These are phyloP conservation scores for Tetracladium setigerum DNA, from an alignment of 495 filamentous ascomycete species.

Conservation along the genomic window DNA sequence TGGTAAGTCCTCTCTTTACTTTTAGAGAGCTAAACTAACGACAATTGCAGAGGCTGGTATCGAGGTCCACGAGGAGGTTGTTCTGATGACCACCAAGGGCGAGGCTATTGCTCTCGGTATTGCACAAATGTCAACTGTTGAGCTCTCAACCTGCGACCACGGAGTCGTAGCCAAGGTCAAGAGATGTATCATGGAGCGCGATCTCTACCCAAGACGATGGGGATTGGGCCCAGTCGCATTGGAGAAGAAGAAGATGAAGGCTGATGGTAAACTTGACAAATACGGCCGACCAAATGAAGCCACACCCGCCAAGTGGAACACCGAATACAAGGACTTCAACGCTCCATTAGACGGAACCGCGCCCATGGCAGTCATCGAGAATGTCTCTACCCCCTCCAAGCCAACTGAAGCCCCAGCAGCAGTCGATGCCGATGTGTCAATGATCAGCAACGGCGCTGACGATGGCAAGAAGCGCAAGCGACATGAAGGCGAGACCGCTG, in stretches of 20 bases:
- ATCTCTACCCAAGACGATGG: constrained; percentile 92
- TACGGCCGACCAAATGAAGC: constrained; percentile 84
- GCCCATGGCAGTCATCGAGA: constrained; percentile 32
- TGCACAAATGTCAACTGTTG: constrained; percentile 90
- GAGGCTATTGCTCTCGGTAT: constrained; percentile 95
- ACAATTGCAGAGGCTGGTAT: constrained; percentile 63
- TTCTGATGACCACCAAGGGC: constrained; percentile 96
- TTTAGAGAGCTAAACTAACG: not conserved
- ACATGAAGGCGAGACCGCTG: constrained; percentile 74
- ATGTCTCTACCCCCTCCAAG: constrained; percentile 15
- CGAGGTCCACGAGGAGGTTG: constrained; percentile 84
- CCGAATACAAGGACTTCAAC: constrained; percentile 82
- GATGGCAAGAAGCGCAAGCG: constrained; percentile 74
- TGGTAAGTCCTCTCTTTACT: constrained; percentile 27
- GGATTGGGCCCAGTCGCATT: constrained; percentile 82
- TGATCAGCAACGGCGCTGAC: constrained; percentile 30
- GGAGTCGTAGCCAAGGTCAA: constrained; percentile 97
- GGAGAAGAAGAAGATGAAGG: constrained; percentile 99
- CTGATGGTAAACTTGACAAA: constrained; percentile 96
- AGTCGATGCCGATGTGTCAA: constrained; percentile 29
- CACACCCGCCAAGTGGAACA: constrained; percentile 86
- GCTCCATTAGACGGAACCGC: constrained; percentile 29
- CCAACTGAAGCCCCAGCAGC: constrained; percentile 29
- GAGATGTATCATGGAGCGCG: constrained; percentile 98
- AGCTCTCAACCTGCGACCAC: constrained; percentile 87